Conservation (phyloP, 768 basidiomycete species). For the Antrodiella citrinella region DNA sequence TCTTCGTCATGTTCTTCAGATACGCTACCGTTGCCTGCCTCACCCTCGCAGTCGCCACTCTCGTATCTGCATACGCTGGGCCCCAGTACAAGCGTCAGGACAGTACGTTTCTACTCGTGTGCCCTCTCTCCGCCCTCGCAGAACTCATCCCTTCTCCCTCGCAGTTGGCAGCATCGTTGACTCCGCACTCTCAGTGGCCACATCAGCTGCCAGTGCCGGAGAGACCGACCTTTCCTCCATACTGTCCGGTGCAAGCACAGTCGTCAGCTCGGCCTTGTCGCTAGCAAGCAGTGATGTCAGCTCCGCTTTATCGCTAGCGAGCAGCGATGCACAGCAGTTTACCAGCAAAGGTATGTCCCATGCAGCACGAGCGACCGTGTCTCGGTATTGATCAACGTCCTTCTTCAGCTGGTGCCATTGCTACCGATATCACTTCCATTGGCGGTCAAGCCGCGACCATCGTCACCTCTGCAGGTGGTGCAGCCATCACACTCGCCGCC, state of each 20-base stretch:
- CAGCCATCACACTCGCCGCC: constrained; percentile 51
- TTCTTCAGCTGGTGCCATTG: no score
- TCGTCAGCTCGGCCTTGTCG: no score
- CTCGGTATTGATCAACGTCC: no score
- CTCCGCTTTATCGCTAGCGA: constrained; percentile 19
- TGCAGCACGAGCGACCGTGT: no score
- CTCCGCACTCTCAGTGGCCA: constrained; percentile 26
- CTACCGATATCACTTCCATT: constrained; percentile 26
- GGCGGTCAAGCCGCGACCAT: constrained; percentile 47
- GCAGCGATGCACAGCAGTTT: constrained; percentile 26
- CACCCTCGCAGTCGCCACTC: constrained; percentile 27
- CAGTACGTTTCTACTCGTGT: constrained; percentile 23
- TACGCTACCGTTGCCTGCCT: constrained; percentile 14
- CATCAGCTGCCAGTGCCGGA: constrained; percentile 12
- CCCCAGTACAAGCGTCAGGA: constrained; percentile 37
- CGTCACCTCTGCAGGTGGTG: constrained; percentile 50
- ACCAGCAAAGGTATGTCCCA: no score
- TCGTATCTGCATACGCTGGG: no score
- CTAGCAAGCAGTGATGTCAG: neutral
- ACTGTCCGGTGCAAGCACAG: constrained; percentile 27
- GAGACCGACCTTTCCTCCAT: no score
- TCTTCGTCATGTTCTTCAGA: constrained; percentile 30
- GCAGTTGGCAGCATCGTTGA: constrained; percentile 31
- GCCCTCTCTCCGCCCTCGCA: no score
- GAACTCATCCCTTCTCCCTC: constrained; percentile 6